Evolutionary conservation across 2,329 filamentous ascomycete genomes (phyloP), one percentile per base, ranked within the genome.

Genomic region (Didymella pomorum): DNA sequence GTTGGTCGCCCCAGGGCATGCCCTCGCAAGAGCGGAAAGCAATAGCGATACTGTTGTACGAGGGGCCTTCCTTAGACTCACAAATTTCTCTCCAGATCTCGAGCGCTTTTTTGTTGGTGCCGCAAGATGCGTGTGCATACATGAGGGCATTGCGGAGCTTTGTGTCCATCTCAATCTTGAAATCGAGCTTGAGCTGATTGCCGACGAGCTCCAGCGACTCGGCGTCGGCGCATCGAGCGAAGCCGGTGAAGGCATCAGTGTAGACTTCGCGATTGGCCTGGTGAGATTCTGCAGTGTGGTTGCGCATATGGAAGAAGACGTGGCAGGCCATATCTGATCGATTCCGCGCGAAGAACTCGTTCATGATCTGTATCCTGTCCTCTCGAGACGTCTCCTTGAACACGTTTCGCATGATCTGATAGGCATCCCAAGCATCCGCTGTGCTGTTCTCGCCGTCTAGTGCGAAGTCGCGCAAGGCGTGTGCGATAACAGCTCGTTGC

Each of bases 171-270:
- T 93, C 87, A 35, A 98, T 84, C 41, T 86, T 85, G n/a, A 88
- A 84, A 75, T 99, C 95, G 75, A 97, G 88, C 79, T 97, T 98
- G 65, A 97, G 83, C 86, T 97, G 94, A 73, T 97, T 97, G 79
- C 97, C 90, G 2, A 96, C 86, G 61, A 90, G 86, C 58, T 87
- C 86, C 20, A 97, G 79, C 41, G 87, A 87, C 55, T 91, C 87
- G 1, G 79, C 71, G 67, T 90, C 87, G 16, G 76, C 79, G 9
- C 82, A 82, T 28, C 80, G 79, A 3, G 89, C 88, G 23, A 97
- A 85, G 2, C 92, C 91, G 59, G 91, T 86, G 56, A 98, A 89
- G 61, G 89, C 93, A 31, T 83, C 79, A 3, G 91, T 84, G 72
- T 99, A 99, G 5, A 90, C 90, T 43, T 91, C 87, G 10, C 85